Conservation (phyloP, 164 flowering plant genomes). For the Aristolochia californica region DNA sequence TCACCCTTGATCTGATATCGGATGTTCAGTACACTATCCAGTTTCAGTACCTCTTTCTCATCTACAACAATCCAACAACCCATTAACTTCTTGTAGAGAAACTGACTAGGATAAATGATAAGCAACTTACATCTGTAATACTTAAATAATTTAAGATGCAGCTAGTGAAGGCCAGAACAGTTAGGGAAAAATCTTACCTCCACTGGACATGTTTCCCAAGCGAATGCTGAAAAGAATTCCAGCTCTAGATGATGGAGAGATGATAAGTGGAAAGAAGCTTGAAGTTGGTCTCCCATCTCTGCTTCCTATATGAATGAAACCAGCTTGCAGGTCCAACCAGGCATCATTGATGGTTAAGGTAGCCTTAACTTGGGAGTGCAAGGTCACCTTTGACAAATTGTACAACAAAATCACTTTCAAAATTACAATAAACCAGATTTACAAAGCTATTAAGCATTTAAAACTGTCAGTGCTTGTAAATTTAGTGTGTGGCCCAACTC, state of each 20-base stretch:
- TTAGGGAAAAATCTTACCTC: conserved; percentile 32
- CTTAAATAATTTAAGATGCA: neutral
- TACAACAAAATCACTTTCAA: neutral
- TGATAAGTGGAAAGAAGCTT: conserved; percentile 65
- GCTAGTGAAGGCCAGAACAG: neutral
- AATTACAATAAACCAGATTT: neutral
- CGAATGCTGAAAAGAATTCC: conserved; percentile 73
- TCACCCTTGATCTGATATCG: conserved; percentile 64
- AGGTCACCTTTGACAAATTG: conserved; percentile 42
- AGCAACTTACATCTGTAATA: neutral
- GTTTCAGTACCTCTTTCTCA: conserved; percentile 23
- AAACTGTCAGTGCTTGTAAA: too few species aligned
- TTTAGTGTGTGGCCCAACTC: too few species aligned
- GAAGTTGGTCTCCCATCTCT: conserved; percentile 69
- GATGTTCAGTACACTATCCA: conserved; percentile 65
- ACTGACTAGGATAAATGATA: neutral
- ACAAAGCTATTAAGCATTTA: neutral
- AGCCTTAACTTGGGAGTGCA: conserved; percentile 90
- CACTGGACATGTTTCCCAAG: conserved; percentile 26
- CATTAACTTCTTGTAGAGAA: neutral
- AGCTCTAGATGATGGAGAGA: conserved; percentile 69
- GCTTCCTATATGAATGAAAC: conserved; percentile 65
- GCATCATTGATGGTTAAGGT: conserved; percentile 74
- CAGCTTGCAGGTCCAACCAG: conserved; percentile 95
- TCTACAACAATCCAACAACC: conserved; percentile 22